phyloP scores from a whole-genome alignment of 495 filamentous ascomycete genomes.

The Hypoxylon intermedium region DNA sequence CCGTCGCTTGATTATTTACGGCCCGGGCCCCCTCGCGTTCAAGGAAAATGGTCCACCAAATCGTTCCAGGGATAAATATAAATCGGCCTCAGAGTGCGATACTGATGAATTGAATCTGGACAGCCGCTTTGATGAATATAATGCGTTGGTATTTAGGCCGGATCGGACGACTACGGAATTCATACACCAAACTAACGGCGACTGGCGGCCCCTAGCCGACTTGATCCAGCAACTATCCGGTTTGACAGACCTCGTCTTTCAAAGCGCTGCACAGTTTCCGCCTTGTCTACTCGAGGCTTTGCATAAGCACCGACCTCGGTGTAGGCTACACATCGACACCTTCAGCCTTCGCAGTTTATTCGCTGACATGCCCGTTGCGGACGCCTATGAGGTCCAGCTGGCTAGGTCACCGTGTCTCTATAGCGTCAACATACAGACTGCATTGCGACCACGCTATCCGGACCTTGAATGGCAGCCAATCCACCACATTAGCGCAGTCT shows the following conservation, averaged over 20 bases:
- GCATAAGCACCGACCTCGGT: constrained; percentile 1
- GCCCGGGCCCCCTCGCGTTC: background rate
- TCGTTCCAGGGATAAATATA: too few species aligned
- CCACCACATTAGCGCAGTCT: background rate
- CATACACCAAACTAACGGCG: background rate
- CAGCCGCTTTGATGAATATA: background rate
- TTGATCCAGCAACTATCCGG: constrained; percentile 1
- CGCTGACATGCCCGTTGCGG: background rate
- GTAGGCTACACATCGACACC: constrained; percentile 13
- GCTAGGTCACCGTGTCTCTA: constrained; percentile 14
- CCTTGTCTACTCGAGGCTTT: constrained; percentile 6
- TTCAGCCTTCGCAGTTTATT: background rate
- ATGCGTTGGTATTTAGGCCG: background rate
- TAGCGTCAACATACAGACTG: background rate
- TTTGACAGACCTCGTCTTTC: constrained; percentile 6
- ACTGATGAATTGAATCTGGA: background rate
- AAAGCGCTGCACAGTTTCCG: constrained; percentile 2
- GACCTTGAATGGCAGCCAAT: background rate
- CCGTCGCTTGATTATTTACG: constrained; percentile 6
- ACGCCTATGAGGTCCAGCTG: constrained; percentile 5
- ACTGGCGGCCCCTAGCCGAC: constrained; percentile 8
- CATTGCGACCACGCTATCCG: background rate
- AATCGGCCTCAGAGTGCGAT: background rate
- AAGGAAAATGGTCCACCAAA: too few species aligned
- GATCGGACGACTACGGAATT: background rate